Conservation (phyloP, 164 flowering plant genomes). For the Saururus chinensis region DNA sequence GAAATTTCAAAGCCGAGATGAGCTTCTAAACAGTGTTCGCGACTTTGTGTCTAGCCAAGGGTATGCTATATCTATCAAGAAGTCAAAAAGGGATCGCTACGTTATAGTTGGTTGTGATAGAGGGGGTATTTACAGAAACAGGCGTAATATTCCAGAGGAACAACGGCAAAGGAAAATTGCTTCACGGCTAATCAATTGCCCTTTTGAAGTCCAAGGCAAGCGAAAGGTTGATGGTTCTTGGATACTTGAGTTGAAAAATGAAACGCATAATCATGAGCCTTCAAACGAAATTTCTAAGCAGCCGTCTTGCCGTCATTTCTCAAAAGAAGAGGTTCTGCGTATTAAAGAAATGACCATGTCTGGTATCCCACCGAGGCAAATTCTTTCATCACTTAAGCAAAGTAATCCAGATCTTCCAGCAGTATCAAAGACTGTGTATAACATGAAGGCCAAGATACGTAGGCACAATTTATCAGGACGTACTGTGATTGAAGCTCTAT, state of each 20-base stretch:
- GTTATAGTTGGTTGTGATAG: slow-evolving; percentile 42
- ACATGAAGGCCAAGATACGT: slow-evolving; percentile 30
- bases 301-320: slow-evolving; percentile 39
- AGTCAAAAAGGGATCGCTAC: slow-evolving; percentile 31
- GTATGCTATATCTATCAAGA: slow-evolving; percentile 40
- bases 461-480: slow-evolving; percentile 22
- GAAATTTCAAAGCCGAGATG: not conserved
- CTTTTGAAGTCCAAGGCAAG: slow-evolving; percentile 37
- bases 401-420: slow-evolving; percentile 28
- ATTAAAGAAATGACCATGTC: slow-evolving; percentile 38
- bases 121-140: slow-evolving; percentile 33
- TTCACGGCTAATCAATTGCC: slow-evolving; percentile 45
- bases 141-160: slow-evolving; percentile 20
- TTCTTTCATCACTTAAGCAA: slow-evolving; percentile 29
- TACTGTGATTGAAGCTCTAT: not conserved
- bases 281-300: slow-evolving; percentile 30
- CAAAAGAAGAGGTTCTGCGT: slow-evolving; percentile 25
- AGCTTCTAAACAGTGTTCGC: slow-evolving; percentile 24
- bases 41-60: slow-evolving; percentile 32
- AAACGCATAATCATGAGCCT: slow-evolving; percentile 41
- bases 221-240: slow-evolving; percentile 32
- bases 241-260: slow-evolving; percentile 32
- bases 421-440: slow-evolving; percentile 33
- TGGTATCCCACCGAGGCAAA: slow-evolving; percentile 39
- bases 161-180: slow-evolving; percentile 22